phyloP scores from a whole-genome alignment of 2,329 filamentous ascomycete species.

The Hypoxylon sp. region DNA sequence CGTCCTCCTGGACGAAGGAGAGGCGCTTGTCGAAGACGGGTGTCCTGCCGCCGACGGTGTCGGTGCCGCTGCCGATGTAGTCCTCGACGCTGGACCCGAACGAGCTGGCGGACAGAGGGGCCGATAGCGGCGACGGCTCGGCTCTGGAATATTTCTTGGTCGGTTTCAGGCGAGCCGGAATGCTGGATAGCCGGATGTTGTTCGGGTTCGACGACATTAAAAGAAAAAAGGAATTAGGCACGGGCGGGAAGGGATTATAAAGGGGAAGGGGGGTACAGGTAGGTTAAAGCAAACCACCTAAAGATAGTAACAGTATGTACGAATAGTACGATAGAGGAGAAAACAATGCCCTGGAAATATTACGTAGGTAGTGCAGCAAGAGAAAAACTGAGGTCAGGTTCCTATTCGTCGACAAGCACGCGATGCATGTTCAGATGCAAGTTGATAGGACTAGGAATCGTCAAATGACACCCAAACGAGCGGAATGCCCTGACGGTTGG shows the following conservation, averaged over 20 bases:
- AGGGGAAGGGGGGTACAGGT: not conserved
- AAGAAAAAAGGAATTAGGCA: not conserved
- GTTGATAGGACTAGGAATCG: conserved; percentile 19
- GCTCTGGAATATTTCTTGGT: conserved; percentile 33
- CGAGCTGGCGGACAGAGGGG: conserved; percentile 42
- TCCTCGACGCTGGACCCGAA: conserved; percentile 46
- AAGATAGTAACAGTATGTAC: conserved; percentile 9
- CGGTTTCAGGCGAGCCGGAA: conserved; percentile 42
- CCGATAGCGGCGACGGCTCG: conserved; percentile 40
- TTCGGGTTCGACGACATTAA: conserved; percentile 22
- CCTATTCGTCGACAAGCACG: conserved; percentile 25
- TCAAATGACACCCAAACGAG: conserved; percentile 27
- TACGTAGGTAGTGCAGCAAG: conserved; percentile 12
- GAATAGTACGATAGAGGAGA: not conserved
- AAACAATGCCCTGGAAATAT: not conserved
- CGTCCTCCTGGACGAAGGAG: conserved; percentile 41
- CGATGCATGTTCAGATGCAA: conserved; percentile 11
- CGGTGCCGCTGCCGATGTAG: conserved; percentile 46
- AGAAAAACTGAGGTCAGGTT: conserved; percentile 32
- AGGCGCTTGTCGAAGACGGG: conserved; percentile 42
- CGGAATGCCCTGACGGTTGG: conserved; percentile 22
- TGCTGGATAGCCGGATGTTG: conserved; percentile 46
- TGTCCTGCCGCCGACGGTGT: conserved; percentile 45
- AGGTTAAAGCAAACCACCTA: conserved; percentile 6
- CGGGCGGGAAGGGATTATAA: conserved; percentile 17